Evolutionary conservation across 176 grass and related monocot genomes (phyloP).

Genomic region (Musa beccarii): DNA sequence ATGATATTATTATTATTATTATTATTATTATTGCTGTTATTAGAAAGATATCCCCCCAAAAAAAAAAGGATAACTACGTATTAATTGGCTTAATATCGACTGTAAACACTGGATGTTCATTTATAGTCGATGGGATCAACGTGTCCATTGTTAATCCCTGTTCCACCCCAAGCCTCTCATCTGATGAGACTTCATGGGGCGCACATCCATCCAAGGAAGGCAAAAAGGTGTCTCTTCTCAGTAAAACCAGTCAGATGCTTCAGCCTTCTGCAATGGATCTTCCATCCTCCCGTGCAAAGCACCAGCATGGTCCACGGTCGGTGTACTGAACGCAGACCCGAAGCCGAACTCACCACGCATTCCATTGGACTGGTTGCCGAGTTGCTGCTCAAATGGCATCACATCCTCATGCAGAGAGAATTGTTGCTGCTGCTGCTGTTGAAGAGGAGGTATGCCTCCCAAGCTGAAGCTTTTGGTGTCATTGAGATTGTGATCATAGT

Average conservation of each 20-base stretch:
- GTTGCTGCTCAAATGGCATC: conserved; percentile 7
- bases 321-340: conserved; percentile 41
- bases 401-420: conserved; percentile 42
- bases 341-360: conserved; percentile 34
- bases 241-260: conserved; percentile 50
- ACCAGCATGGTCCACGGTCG: conserved; percentile 28
- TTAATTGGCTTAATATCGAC: neutral
- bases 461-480: conserved; percentile 36
- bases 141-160: neutral
- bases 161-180: neutral
- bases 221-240: conserved; percentile 25
- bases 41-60: too few species aligned
- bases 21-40: too few species aligned
- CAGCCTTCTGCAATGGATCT: conserved; percentile 33
- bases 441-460: conserved; percentile 34
- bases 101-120: neutral
- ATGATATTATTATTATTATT: too few species aligned
- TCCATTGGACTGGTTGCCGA: neutral
- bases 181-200: neutral
- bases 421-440: conserved; percentile 34
- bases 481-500: conserved; percentile 48
- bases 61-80: neutral
- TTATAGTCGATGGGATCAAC: neutral
- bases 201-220: neutral
- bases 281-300: conserved; percentile 7